A percentile compares a stretch with the other conserved stretches of the same genome.
These are phyloP conservation scores for Phalaenopsis equestris DNA, from an alignment of 106 monocot species.

Conservation along the genomic window DNA sequence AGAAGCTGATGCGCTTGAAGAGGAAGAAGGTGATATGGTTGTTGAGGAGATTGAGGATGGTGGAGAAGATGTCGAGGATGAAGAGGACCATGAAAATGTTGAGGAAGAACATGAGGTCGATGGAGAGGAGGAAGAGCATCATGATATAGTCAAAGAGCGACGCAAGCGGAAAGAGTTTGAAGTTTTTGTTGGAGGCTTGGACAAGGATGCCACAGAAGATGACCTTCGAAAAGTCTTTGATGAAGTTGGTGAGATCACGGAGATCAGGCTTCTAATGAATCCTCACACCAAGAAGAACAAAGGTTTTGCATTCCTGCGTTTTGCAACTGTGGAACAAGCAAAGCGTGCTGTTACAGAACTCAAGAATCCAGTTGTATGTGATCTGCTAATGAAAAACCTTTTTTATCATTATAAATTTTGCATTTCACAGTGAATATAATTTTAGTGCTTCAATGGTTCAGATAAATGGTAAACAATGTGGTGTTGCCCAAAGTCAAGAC, in stretches of 20 bases:
- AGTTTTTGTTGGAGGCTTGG: conserved; percentile 94
- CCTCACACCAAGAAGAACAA: conserved; percentile 80
- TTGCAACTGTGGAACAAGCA: conserved; percentile 90
- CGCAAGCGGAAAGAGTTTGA: conserved; percentile 91
- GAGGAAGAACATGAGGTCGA: conserved; percentile 42
- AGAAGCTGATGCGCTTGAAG: conserved; percentile 41
- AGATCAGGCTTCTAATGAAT: conserved; percentile 76
- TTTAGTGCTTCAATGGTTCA: conserved; percentile 14
- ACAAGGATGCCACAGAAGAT: conserved; percentile 77
- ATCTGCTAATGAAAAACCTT: neutral
- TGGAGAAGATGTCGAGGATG: conserved; percentile 46
- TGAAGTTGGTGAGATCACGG: conserved; percentile 68
- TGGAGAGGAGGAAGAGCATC: conserved; percentile 59
- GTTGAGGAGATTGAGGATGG: conserved; percentile 51
- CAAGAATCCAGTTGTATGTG: conserved; percentile 70
- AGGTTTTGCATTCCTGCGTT: conserved; percentile 93
- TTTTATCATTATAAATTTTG: neutral
- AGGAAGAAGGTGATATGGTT: conserved; percentile 30
- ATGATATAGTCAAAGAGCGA: conserved; percentile 60
- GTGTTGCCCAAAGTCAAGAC: conserved; percentile 79
- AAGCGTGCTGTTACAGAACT: conserved; percentile 70
- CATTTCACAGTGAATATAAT: neutral
- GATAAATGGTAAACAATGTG: conserved; percentile 89
- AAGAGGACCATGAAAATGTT: conserved; percentile 46
- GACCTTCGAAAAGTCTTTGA: conserved; percentile 77